Percentiles rank a stretch among this genome's conserved stretches.
phyloP scores from a whole-genome alignment of 768 basidiomycete genomes.

The Suillus lakei region DNA sequence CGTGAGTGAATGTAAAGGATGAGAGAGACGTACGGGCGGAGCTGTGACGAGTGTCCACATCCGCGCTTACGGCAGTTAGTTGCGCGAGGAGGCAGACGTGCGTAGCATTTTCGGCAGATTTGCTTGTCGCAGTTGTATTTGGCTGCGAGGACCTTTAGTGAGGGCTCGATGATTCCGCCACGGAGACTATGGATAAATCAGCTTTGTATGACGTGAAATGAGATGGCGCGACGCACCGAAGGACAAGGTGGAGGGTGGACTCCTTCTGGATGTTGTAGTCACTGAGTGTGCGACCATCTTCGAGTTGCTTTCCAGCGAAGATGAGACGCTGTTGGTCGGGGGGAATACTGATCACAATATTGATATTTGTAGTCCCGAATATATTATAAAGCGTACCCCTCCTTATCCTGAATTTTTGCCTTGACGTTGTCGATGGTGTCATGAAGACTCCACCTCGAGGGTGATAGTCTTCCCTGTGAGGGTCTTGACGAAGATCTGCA shows the following conservation, averaged over 20 bases:
- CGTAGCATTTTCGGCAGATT: slow-evolving; percentile 99
- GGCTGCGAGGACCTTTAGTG: slow-evolving; percentile 93
- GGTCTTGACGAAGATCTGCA: slow-evolving; percentile 87
- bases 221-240: slow-evolving; percentile 62
- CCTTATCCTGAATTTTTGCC: slow-evolving; percentile 81
- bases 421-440: slow-evolving; percentile 98
- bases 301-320: slow-evolving; percentile 98
- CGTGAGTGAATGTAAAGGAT: slow-evolving; percentile 6
- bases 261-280: slow-evolving; percentile 99
- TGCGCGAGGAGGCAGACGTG: slow-evolving; percentile 97
- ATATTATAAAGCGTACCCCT: slow-evolving; percentile 55
- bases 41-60: slow-evolving; percentile 89
- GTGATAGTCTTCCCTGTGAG: slow-evolving; percentile 98
- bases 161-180: slow-evolving; percentile 99
- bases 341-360: slow-evolving; percentile 66
- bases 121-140: slow-evolving; percentile 99
- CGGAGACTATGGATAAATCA: slow-evolving; percentile 65
- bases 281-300: slow-evolving; percentile 94
- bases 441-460: slow-evolving; percentile 96
- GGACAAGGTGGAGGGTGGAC: slow-evolving; percentile 96
- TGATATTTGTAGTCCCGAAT: slow-evolving; percentile 50
- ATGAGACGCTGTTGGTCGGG: slow-evolving; percentile 96
- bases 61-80: slow-evolving; percentile 98
- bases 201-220: slow-evolving; percentile 1
- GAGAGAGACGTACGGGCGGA: slow-evolving; percentile 75